Evolutionary conservation across 78 protist genomes (phyloP), one percentile per base, ranked within the genome.

Genomic region (Acrasis kona): DNA sequence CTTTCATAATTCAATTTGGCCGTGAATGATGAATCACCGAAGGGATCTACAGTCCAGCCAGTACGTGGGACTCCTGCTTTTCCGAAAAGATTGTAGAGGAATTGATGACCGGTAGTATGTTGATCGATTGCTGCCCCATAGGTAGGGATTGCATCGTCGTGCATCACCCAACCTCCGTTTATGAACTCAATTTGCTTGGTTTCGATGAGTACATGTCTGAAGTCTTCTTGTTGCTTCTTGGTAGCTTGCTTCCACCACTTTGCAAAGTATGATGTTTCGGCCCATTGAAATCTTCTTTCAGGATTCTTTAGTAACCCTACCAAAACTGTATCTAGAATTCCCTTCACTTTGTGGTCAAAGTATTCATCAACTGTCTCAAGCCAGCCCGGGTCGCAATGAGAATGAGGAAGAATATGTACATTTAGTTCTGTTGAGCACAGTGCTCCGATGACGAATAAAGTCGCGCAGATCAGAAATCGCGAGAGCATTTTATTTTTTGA

Each of bases 361-460:
- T 93, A 93, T 72, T 90, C 87, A 70, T 90, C 97, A 12, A 86
- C 89, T 4, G 94, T 93, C 65, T 77, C 82, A 69, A 88, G 82
- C 97, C 97, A 93, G 1, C 94, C 96, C 5, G 78, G 86, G 80
- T 89, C 96, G 82, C 87, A 83, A 58, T 69, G 80, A 28, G 66
- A 9, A 67, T 84, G 85, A 1, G 81, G 77, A 29, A 77, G 65
- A 10, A 77, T 4, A 72, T 67, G 72, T 19, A 76, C 78, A 7
- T 74, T 74, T 30, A 74, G 19, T 50, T n/a, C n/a, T n/a, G n/a
- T n/a, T n/a, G n/a, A n/a, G n/a, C n/a, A n/a, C n/a, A n/a, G n/a
- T n/a, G n/a, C n/a, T n/a, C n/a, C n/a, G n/a, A n/a, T n/a, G n/a
- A n/a, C n/a, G n/a, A n/a, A n/a, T n/a, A n/a, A n/a, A n/a, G n/a